Evolutionary conservation across 768 basidiomycete species (phyloP).

Genomic region (Auriculariales sp.): DNA sequence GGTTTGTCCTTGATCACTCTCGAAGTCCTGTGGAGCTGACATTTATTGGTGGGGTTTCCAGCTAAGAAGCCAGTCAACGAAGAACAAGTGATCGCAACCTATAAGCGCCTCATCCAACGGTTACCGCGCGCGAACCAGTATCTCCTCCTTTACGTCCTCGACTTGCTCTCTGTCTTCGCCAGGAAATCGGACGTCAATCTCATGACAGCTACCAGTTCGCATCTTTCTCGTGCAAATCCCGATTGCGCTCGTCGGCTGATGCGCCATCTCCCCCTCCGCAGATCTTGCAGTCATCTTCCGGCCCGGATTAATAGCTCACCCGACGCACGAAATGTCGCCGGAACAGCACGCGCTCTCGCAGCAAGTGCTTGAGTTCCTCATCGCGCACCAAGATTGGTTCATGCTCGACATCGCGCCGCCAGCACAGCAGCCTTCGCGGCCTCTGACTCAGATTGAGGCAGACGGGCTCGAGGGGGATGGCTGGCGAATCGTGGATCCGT

Average conservation of each 20-base stretch:
- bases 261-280: constrained; percentile 19
- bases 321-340: constrained; percentile 73
- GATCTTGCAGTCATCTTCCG: constrained; percentile 97
- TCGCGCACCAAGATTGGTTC: constrained; percentile 94
- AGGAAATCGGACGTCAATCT: constrained; percentile 83
- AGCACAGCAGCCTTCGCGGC: constrained; percentile 15
- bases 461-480: constrained; percentile 6
- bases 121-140: constrained; percentile 88
- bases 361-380: constrained; percentile 84
- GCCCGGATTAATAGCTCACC: constrained; percentile 85
- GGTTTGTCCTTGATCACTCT: constrained; percentile 28
- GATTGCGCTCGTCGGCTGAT: too few species aligned
- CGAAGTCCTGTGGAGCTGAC: not conserved
- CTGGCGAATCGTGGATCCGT: constrained; percentile 9
- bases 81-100: constrained; percentile 60
- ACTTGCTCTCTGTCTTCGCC: constrained; percentile 89
- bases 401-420: constrained; percentile 76
- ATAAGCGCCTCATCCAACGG: constrained; percentile 68
- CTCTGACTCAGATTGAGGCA: not conserved
- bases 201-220: constrained; percentile 89
- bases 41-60: constrained; percentile 16
- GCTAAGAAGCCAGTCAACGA: constrained; percentile 55
- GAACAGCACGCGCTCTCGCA: constrained; percentile 80
- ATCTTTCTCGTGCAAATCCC: too few species aligned
- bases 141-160: constrained; percentile 91